These are phyloP conservation scores for Metschnikowia amazonensis DNA, from an alignment of 805 yeast genomes.

Conservation along the genomic window DNA sequence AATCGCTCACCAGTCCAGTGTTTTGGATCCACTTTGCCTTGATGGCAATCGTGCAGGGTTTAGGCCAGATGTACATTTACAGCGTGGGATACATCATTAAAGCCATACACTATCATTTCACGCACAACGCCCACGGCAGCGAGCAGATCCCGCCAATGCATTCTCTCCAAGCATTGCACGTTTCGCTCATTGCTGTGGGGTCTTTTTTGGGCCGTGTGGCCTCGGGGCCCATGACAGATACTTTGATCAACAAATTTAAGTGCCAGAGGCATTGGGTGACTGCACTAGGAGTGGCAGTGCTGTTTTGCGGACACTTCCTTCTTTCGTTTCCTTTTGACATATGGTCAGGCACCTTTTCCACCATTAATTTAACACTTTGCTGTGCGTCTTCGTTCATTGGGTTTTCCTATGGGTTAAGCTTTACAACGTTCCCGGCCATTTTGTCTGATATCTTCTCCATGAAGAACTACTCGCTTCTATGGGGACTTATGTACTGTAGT, in stretches of 20 bases:
- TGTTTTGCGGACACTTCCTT: conserved; percentile 29
- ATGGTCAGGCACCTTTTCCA: conserved; percentile 11
- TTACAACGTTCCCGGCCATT: conserved; percentile 33
- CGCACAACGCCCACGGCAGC: not conserved
- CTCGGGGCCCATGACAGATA: conserved; percentile 32
- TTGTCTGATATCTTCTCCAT: conserved; percentile 31
- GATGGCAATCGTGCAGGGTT: conserved; percentile 32
- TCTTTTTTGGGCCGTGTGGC: conserved; percentile 31
- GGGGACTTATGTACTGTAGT: conserved; percentile 34
- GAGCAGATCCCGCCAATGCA: conserved; percentile 15
- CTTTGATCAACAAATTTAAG: conserved; percentile 20
- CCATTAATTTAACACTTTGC: conserved; percentile 21
- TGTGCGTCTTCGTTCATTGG: conserved; percentile 28
- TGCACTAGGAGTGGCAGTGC: conserved; percentile 25
- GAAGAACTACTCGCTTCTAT: conserved; percentile 30
- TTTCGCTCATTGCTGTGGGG: conserved; percentile 29
- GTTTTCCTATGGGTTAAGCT: conserved; percentile 33
- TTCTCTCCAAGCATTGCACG: conserved; percentile 31
- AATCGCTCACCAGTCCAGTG: conserved; percentile 26
- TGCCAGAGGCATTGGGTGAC: conserved; percentile 34
- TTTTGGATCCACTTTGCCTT: conserved; percentile 32
- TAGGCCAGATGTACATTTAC: conserved; percentile 38
- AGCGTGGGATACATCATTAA: conserved; percentile 31
- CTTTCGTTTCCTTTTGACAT: conserved; percentile 15
- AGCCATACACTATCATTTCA: conserved; percentile 21